Evolutionary conservation across 371 early-diverging fungal genomes (phyloP).

Genomic region (Fennellomyces sp.): DNA sequence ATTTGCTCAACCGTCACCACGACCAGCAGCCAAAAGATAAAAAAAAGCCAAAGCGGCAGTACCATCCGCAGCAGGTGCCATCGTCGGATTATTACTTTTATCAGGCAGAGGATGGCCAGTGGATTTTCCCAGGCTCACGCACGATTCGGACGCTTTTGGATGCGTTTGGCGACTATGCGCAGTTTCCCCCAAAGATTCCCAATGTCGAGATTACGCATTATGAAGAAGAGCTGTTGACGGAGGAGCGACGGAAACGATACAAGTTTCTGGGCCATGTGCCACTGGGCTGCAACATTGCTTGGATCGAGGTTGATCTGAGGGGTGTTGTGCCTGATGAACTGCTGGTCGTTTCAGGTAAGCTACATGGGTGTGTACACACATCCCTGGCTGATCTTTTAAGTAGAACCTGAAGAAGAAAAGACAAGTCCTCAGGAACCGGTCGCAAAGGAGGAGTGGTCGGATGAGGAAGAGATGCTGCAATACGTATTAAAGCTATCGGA

Average conservation of each 20-base stretch:
- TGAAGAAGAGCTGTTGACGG: slow-evolving; percentile 51
- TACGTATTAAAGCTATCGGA: slow-evolving; percentile 13
- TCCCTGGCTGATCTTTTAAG: background rate
- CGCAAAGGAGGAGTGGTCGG: slow-evolving; percentile 1
- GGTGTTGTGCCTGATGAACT: slow-evolving; percentile 56
- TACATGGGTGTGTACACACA: background rate
- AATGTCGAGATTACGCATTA: slow-evolving; percentile 22
- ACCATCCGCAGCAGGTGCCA: background rate
- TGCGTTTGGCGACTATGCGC: slow-evolving; percentile 59
- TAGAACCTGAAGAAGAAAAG: background rate
- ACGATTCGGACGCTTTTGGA: slow-evolving; percentile 75
- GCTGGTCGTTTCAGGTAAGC: slow-evolving; percentile 44
- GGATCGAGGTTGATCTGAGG: slow-evolving; percentile 74
- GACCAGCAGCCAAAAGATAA: too few species aligned
- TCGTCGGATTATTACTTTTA: slow-evolving; percentile 57
- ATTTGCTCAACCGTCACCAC: background rate
- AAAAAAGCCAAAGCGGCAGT: background rate
- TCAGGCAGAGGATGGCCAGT: slow-evolving; percentile 82
- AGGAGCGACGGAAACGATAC: slow-evolving; percentile 76
- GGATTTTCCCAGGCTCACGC: slow-evolving; percentile 81
- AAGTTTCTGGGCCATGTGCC: slow-evolving; percentile 81
- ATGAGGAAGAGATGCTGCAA: slow-evolving; percentile 16
- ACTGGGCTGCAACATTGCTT: slow-evolving; percentile 76
- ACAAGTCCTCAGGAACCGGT: background rate
- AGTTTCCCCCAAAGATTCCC: slow-evolving; percentile 39